phyloP scores from a whole-genome alignment of 1,284 basidiomycete genomes.

The Sphagnurus paluster region DNA sequence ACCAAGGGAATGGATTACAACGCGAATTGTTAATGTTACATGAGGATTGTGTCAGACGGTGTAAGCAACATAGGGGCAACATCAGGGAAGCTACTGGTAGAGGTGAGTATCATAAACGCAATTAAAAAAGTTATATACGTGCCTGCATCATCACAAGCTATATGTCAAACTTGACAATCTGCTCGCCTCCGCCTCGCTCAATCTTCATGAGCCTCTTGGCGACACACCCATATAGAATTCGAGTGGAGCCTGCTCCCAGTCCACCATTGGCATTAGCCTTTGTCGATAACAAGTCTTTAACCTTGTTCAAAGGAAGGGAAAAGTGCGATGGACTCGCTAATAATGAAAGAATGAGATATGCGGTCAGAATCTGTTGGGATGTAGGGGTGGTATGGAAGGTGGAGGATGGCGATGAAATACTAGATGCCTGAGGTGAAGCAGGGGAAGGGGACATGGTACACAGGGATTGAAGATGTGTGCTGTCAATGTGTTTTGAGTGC shows the following conservation, averaged over 20 bases:
- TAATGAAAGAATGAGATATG: constrained; percentile 59
- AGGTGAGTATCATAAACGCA: background rate
- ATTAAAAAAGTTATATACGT: background rate
- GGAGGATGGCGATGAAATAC: constrained; percentile 43
- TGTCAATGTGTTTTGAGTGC: too few species aligned
- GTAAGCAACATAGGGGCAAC: background rate
- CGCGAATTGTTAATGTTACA: too few species aligned
- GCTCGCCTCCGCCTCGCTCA: constrained; percentile 69
- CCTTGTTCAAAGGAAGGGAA: constrained; percentile 57
- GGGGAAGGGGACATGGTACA: constrained; percentile 42
- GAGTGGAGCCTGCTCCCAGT: constrained; percentile 40
- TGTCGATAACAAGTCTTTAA: constrained; percentile 58
- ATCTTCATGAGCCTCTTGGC: constrained; percentile 75
- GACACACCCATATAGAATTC: constrained; percentile 65
- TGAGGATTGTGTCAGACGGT: too few species aligned
- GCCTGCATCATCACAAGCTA: constrained; percentile 21
- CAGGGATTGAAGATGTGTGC: constrained; percentile 53
- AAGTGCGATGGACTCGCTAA: constrained; percentile 51
- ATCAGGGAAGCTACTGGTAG: background rate
- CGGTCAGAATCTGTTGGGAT: constrained; percentile 68
- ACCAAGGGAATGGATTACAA: too few species aligned
- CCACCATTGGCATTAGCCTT: constrained; percentile 37
- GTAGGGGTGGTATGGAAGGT: constrained; percentile 36
- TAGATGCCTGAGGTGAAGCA: constrained; percentile 48
- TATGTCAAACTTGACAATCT: constrained; percentile 68